Evolutionary conservation across 140 eudicot genomes (phyloP).

Genomic region (Cichorium intybus): DNA sequence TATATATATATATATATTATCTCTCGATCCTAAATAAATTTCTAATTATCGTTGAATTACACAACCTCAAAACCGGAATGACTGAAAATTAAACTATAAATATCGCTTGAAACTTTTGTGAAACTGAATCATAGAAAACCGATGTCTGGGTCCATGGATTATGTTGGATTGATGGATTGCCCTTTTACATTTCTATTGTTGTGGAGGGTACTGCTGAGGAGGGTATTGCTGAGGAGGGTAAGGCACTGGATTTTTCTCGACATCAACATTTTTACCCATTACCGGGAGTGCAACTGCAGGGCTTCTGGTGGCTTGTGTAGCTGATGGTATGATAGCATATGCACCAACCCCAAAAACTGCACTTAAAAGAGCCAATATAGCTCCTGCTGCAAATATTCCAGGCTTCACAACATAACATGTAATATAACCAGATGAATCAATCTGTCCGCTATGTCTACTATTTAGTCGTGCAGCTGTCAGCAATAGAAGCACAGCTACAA

Average conservation of each 20-base stretch:
- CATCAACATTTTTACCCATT: neutral
- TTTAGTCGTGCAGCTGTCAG: slow-evolving; percentile 20
- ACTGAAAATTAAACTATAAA: too few species aligned
- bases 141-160: too few species aligned
- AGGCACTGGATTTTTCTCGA: slow-evolving; percentile 13
- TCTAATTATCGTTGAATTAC: too few species aligned
- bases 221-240: slow-evolving; percentile 22
- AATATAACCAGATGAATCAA: slow-evolving; percentile 10
- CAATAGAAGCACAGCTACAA: slow-evolving; percentile 23
- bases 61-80: too few species aligned
- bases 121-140: neutral
- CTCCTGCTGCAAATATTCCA: slow-evolving; percentile 34
- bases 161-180: too few species aligned
- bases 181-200: slow-evolving; percentile 6
- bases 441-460: slow-evolving; percentile 7
- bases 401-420: slow-evolving; percentile 28
- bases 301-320: slow-evolving; percentile 5
- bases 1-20: too few species aligned
- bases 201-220: slow-evolving; percentile 12
- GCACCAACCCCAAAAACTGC: slow-evolving; percentile 19
- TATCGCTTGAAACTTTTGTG: neutral
- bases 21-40: too few species aligned
- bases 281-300: neutral
- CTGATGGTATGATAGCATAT: slow-evolving; percentile 10
- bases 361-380: slow-evolving; percentile 23